phyloP scores from a whole-genome alignment of 1,284 basidiomycete species.

The Rhodotorula sp. region DNA sequence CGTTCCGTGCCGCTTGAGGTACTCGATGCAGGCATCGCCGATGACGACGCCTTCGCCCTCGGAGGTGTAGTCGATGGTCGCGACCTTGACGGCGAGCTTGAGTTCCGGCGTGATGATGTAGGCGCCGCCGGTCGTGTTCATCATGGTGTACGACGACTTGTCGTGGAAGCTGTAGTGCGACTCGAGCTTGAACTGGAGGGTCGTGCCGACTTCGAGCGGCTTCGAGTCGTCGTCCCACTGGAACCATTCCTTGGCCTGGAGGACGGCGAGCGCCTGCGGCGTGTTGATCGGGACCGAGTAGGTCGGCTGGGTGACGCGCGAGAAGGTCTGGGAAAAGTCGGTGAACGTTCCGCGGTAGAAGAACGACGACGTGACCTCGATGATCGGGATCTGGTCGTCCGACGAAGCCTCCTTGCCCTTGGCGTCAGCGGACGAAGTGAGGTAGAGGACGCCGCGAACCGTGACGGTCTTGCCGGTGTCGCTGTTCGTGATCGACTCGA shows the following conservation, averaged over 20 bases:
- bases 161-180: conserved; percentile 88
- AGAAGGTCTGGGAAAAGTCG: conserved; percentile 95
- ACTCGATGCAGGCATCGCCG: conserved; percentile 90
- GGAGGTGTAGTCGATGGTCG: conserved; percentile 77
- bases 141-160: conserved; percentile 76
- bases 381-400: conserved; percentile 61
- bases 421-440: conserved; percentile 57
- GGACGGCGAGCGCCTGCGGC: conserved; percentile 80
- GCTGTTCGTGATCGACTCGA: conserved; percentile 84
- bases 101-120: conserved; percentile 50
- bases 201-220: conserved; percentile 71
- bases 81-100: conserved; percentile 66
- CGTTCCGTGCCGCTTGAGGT: conserved; percentile 84
- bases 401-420: conserved; percentile 48
- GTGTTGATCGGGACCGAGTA: conserved; percentile 74
- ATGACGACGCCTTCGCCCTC: conserved; percentile 65
- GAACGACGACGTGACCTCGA: conserved; percentile 93
- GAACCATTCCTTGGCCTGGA: conserved; percentile 97
- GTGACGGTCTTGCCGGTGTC: conserved; percentile 75
- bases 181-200: conserved; percentile 82
- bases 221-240: conserved; percentile 83
- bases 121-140: conserved; percentile 78
- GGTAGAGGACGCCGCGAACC: conserved; percentile 85
- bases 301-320: conserved; percentile 81
- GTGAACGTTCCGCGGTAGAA: conserved; percentile 91